Evolutionary conservation across 2,329 filamentous ascomycete species (phyloP), one percentile per base, ranked within the genome.

Genomic region (Fusarium sp.): DNA sequence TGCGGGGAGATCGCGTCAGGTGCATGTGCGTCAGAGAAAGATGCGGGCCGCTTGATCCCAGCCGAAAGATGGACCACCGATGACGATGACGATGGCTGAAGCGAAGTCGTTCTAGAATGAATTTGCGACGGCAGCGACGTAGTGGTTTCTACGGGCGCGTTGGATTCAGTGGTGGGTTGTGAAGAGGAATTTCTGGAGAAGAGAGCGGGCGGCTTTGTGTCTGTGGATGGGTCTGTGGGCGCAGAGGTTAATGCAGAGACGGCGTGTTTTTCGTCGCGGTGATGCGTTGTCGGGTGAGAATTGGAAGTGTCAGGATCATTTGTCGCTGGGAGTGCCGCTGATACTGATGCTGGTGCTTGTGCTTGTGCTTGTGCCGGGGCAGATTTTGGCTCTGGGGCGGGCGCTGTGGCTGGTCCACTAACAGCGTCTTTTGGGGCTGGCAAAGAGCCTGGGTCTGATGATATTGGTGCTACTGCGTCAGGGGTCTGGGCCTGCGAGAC

Each of bases 41-140:
- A 75, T 57, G 72, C 72, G 70, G 74, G 69, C 65, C 74, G 72
- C 65, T 58, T 73, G 52, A 68, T 44, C 56, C 69, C 72, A 51
- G 72, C 54, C 45, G 72, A 71, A 61, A 68, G 65, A 46, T 74
- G 68, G 61, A 65, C 69, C 60, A 49, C 72, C 55, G 69, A 57
- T 56, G 74, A 65, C 47, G 77, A 69, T 60, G 77, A 64, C 48
- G 77, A 69, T 60, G 77, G 71, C 70, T 82, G 79, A 67, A 80
- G 79, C 52, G 81, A 71, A 22, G 69, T 68, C 10, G 69, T 57
- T 80, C 64, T 79, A 52, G 80, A 78, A 72, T 80, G 80, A 45
- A 74, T 73, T 55, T 70, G 74, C 69, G 61, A 66, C 45, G 57
- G 69, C 54, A 61, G 71, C 61, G 69, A 71, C 65, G 69, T 68